Conservation (phyloP, 345 rosid genomes). For the Pistacia atlantica region DNA sequence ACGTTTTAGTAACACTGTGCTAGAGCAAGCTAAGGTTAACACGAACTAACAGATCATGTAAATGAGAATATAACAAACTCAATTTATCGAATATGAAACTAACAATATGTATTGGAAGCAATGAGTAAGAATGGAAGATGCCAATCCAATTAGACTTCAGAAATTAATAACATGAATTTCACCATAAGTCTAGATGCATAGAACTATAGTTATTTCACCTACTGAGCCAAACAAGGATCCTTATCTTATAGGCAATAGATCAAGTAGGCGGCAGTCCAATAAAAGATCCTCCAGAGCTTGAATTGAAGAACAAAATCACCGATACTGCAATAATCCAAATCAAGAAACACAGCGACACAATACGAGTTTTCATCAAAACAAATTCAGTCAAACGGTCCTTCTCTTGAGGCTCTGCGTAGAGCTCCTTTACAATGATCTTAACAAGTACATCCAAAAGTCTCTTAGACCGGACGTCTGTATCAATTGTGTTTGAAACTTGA, state of each 20-base stretch:
- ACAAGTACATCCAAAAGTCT: conserved; percentile 40
- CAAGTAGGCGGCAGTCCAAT: conserved; percentile 40
- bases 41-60: too few relatives aligned
- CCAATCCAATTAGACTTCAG: too few relatives aligned
- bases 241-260: conserved; percentile 15
- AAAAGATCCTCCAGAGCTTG: not conserved
- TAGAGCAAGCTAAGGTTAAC: too few relatives aligned
- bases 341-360: conserved; percentile 22
- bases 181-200: not conserved
- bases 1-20: too few relatives aligned
- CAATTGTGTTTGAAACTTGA: conserved; percentile 28
- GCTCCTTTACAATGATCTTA: conserved; percentile 20
- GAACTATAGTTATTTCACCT: not conserved
- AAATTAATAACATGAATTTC: not conserved
- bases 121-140: too few relatives aligned
- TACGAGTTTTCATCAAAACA: conserved; percentile 15
- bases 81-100: too few relatives aligned
- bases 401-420: conserved; percentile 31
- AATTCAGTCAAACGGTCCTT: conserved; percentile 18
- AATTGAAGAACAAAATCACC: conserved; percentile 19
- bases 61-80: too few relatives aligned
- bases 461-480: conserved; percentile 30
- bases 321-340: conserved; percentile 26
- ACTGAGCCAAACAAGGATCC: not conserved
- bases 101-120: too few relatives aligned